A percentile compares a stretch with the other conserved stretches of the same genome.
phyloP scores from a whole-genome alignment of 2,329 filamentous ascomycete genomes.

The Scedosporium boydii region DNA sequence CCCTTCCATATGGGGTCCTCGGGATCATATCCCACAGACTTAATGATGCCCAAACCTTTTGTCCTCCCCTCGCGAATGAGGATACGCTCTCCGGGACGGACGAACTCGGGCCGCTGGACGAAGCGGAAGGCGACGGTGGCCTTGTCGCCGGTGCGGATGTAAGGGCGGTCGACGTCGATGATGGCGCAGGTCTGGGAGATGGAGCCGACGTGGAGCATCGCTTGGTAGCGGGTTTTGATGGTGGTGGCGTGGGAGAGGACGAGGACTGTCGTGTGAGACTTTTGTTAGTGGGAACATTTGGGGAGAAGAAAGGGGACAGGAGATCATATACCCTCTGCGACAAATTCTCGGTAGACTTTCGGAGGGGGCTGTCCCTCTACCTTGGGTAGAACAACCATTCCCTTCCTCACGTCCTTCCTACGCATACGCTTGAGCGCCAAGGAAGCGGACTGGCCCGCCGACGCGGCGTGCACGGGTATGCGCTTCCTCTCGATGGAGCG shows the following conservation, averaged over 20 bases:
- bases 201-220: constrained; percentile 93
- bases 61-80: constrained; percentile 91
- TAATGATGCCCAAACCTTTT: constrained; percentile 92
- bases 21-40: constrained; percentile 78
- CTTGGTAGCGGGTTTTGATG: constrained; percentile 94
- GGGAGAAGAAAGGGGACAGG: neutral
- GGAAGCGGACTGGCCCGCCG: constrained; percentile 84
- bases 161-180: constrained; percentile 93
- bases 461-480: constrained; percentile 76
- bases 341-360: constrained; percentile 67
- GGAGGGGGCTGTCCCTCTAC: constrained; percentile 59
- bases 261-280: constrained; percentile 49
- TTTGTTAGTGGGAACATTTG: neutral
- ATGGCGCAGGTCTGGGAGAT: constrained; percentile 94
- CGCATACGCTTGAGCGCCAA: constrained; percentile 84
- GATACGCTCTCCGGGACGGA: constrained; percentile 79
- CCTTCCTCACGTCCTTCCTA: constrained; percentile 88
- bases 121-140: constrained; percentile 92
- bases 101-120: constrained; percentile 85
- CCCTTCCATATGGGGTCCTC: constrained; percentile 3
- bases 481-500: constrained; percentile 92
- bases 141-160: constrained; percentile 90
- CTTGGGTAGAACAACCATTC: constrained; percentile 92
- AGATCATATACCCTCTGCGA: constrained; percentile 57
- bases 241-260: constrained; percentile 95